Evolutionary conservation across 208 protist species (phyloP).

Genomic region (Novymonas esmeraldas): DNA sequence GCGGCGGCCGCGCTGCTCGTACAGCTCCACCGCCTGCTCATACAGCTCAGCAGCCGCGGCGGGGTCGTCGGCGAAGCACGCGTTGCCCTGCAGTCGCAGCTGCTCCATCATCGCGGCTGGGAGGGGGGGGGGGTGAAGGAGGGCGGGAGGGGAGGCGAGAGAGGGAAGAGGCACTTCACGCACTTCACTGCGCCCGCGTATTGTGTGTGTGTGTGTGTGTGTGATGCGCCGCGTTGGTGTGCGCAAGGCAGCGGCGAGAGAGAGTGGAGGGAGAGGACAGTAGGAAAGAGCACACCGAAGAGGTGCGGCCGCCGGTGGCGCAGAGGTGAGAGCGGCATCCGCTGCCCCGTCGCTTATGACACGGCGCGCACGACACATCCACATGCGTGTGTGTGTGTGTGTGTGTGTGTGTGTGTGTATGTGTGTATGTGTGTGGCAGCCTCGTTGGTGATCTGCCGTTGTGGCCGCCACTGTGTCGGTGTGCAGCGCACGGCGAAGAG

Average conservation of each 20-base stretch:
- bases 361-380: background rate
- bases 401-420: too few relatives aligned
- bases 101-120: constrained; percentile 56
- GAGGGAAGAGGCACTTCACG: background rate
- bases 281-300: background rate
- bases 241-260: background rate
- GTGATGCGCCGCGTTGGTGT: too few relatives aligned
- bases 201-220: too few relatives aligned
- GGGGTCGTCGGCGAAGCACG: constrained; percentile 55
- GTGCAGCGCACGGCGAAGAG: background rate
- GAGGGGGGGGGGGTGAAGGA: background rate
- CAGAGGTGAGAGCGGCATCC: too few relatives aligned
- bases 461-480: too few relatives aligned
- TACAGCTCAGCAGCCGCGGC: constrained; percentile 57
- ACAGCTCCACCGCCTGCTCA: constrained; percentile 51
- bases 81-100: constrained; percentile 71
- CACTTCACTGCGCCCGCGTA: too few relatives aligned
- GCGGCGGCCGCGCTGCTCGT: constrained; percentile 27
- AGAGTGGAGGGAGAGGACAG: background rate
- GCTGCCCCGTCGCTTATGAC: too few relatives aligned
- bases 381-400: background rate
- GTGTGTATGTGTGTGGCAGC: too few relatives aligned
- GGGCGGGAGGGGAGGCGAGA: background rate
- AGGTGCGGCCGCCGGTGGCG: too few relatives aligned
- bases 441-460: too few relatives aligned